Evolutionary conservation across 352 stramenopile species (phyloP), one percentile per base, ranked within the genome.

Genomic region (Pythium chondricola): DNA sequence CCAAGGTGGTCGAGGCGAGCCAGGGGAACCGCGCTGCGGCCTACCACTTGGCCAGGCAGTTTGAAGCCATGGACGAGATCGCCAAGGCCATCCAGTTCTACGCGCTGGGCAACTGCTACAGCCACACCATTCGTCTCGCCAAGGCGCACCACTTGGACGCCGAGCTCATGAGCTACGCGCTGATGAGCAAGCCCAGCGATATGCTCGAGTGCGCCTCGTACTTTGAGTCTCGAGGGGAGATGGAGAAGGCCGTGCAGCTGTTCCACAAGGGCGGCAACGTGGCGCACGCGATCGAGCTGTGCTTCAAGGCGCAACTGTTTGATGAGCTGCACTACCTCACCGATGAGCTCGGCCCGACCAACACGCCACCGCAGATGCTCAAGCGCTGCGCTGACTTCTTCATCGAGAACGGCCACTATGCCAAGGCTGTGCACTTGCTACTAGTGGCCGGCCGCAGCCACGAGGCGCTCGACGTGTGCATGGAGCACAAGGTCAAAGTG

Each of bases 361-460:
- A 69, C 49, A 81, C 78, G 26, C 84, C 82, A 5, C 78, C 83
- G n/a, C 65, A 82, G 21, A 81, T 97, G 26, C 65, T 98, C 25
- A 88, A 83, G 47, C 82, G 84, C 14, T 97, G 91, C 47, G 85
- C 85, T 24, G 85, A 97, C 39, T 98, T 98, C 55, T 97, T 98
- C 60, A 78, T 94, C 22, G 56, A 79, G 25, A 93, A 98, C 43
- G 74, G 71, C 1, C 87, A 97, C 20, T 95, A 89, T 49, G 75
- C 90, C 32, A 97, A 97, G 66, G 89, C 91, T 0, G 88, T 98
- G 22, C 72, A 92, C 32, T 68, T 97, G 26, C 87, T 88, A 33
- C 71, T 95, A n/a, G 70, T 84, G 11, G 83, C 71, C 10, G 70
- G 74, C 17, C 68, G 85, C 21, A 67, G 85, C 9, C 38, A 56